Conservation (phyloP, 2,329 filamentous ascomycete species). For the Paraphoma chrysanthemicola region DNA sequence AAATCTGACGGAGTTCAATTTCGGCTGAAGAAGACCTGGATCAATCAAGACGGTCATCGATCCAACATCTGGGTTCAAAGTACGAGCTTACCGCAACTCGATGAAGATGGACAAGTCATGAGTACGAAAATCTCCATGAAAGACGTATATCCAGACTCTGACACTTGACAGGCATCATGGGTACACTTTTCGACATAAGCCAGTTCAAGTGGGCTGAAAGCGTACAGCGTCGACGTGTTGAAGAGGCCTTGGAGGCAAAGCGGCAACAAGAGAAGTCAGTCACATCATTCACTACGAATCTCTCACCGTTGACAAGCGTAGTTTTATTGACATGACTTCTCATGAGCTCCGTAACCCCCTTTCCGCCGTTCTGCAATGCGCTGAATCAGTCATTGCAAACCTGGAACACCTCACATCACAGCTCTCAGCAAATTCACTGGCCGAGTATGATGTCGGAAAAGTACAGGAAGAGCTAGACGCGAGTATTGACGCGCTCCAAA, state of each 20-base stretch:
- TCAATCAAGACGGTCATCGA: conserved; percentile 30
- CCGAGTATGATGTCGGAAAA: conserved; percentile 12
- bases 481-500: conserved; percentile 41
- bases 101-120: conserved; percentile 29
- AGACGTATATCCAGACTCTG: no score
- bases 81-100: conserved; percentile 32
- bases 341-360: conserved; percentile 47
- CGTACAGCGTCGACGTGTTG: conserved; percentile 39
- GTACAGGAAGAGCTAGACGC: conserved; percentile 27
- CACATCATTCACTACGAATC: no score
- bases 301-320: conserved; percentile 12
- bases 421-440: conserved; percentile 1
- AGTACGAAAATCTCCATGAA: conserved; percentile 9
- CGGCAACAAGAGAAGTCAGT: conserved; percentile 45
- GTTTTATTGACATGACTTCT: conserved; percentile 42
- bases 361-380: conserved; percentile 51
- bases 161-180: conserved; percentile 32
- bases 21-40: conserved; percentile 36
- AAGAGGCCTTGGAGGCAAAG: conserved; percentile 48
- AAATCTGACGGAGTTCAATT: conserved; percentile 28
- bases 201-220: conserved; percentile 48
- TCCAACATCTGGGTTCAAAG: conserved; percentile 36
- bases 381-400: conserved; percentile 50
- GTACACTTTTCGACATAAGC: conserved; percentile 46
- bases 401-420: conserved; percentile 22